A percentile compares a stretch with the other conserved stretches of the same genome.
These are phyloP conservation scores for Yamadazyma olivae DNA, from an alignment of 805 yeast genomes.

Conservation along the genomic window DNA sequence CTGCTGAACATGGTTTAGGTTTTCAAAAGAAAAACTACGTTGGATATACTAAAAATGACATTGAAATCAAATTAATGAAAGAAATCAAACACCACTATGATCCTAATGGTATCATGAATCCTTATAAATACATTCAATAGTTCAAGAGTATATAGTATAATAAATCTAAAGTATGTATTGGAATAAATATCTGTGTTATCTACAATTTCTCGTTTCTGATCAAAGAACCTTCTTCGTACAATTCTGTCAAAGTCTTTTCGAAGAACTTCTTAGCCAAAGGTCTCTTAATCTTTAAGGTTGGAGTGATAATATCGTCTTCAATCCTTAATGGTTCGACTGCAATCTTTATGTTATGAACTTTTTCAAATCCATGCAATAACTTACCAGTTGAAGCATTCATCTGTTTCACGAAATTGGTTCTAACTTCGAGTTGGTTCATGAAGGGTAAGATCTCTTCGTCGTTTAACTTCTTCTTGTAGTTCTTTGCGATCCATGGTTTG, in stretches of 20 bases:
- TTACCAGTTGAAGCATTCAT: conserved; percentile 34
- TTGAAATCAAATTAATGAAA: conserved; percentile 72
- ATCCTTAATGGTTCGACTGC: conserved; percentile 59
- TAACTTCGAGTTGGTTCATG: conserved; percentile 32
- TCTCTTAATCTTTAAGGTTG: conserved; percentile 55
- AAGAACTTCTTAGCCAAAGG: conserved; percentile 29
- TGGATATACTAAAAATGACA: conserved; percentile 74
- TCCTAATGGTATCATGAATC: conserved; percentile 90
- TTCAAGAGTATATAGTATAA: background rate
- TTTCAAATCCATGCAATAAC: conserved; percentile 59
- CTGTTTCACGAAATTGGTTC: conserved; percentile 28
- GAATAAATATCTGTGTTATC: too few species aligned
- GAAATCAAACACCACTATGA: conserved; percentile 79
- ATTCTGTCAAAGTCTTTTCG: conserved; percentile 17
- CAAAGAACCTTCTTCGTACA: conserved; percentile 33
- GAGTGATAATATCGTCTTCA: conserved; percentile 64
- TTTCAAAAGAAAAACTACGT: conserved; percentile 93
- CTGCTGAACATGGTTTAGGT: conserved; percentile 98
- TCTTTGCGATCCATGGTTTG: conserved; percentile 16
- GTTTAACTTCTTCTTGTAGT: conserved; percentile 13
- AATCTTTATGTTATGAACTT: conserved; percentile 50
- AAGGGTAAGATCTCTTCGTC: conserved; percentile 24
- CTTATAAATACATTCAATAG: conserved; percentile 77
- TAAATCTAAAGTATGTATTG: background rate
- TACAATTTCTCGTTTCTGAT: conserved; percentile 19